A percentile compares a stretch with the other conserved stretches of the same genome.
phyloP scores from a whole-genome alignment of 2,329 filamentous ascomycete genomes.

The Colletotrichum eleusines region DNA sequence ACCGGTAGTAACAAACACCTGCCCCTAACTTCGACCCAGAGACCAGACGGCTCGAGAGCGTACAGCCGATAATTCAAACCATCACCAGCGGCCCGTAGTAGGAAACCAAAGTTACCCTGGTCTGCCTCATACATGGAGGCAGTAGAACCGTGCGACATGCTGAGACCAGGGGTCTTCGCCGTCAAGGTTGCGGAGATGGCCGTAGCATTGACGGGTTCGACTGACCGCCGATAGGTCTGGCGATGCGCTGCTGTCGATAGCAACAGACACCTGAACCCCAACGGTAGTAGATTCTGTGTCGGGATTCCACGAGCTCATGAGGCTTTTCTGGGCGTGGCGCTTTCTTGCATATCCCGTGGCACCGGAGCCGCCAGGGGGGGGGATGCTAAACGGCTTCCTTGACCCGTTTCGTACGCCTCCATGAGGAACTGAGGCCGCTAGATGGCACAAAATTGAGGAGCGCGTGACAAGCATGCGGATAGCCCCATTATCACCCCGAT shows the following conservation, averaged over 20 bases:
- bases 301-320: background rate
- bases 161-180: constrained; percentile 9
- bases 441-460: background rate
- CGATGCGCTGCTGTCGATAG: background rate
- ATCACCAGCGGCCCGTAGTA: background rate
- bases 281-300: constrained; percentile 6
- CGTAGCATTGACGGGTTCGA: background rate
- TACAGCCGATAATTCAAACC: background rate
- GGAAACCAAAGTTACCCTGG: background rate
- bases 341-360: constrained; percentile 28
- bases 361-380: too few relatives aligned
- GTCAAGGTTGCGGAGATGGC: background rate
- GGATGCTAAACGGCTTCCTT: background rate
- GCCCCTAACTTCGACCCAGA: background rate
- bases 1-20: background rate
- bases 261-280: constrained; percentile 26
- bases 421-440: background rate
- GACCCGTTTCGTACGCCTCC: background rate
- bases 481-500: background rate
- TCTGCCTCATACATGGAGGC: constrained; percentile 10
- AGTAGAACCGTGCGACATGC: background rate
- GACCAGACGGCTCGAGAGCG: constrained; percentile 23
- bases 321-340: constrained; percentile 7
- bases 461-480: background rate
- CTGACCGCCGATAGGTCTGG: background rate